Evolutionary conservation across 176 grass and related monocot species (phyloP).

Genomic region (Stipa capillata): DNA sequence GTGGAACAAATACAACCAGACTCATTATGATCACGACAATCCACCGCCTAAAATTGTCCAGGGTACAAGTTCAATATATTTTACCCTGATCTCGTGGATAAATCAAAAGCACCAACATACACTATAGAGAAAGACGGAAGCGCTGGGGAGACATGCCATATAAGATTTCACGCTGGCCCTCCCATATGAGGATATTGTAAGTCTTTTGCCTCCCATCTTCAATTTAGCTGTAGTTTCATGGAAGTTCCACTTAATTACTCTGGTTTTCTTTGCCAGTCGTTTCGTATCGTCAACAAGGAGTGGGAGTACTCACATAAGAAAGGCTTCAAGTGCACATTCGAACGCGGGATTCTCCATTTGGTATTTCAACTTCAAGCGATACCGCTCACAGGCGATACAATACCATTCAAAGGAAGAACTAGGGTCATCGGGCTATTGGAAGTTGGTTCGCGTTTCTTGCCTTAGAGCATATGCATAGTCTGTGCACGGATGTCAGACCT

Average conservation of each 20-base stretch:
- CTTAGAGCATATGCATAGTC: background rate
- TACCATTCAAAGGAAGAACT: background rate
- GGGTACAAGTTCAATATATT: constrained; percentile 99
- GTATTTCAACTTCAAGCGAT: constrained; percentile 96
- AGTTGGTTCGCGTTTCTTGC: background rate
- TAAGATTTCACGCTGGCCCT: constrained; percentile 90
- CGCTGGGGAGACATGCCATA: constrained; percentile 76
- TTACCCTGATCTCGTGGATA: constrained; percentile 97
- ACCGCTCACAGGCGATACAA: constrained; percentile 75
- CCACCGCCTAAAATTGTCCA: constrained; percentile 94
- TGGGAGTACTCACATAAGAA: constrained; percentile 99
- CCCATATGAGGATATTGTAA: constrained; percentile 97
- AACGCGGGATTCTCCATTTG: constrained; percentile 94
- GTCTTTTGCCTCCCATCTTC: constrained; percentile 3
- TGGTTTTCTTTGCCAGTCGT: constrained; percentile 34
- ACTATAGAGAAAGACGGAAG: constrained; percentile 88
- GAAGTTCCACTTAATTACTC: background rate
- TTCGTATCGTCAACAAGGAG: constrained; percentile 95
- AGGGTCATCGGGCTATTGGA: background rate
- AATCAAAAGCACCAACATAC: constrained; percentile 77
- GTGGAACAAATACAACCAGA: constrained; percentile 99
- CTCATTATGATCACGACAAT: constrained; percentile 96
- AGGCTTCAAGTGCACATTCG: constrained; percentile 95
- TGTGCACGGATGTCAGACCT: background rate
- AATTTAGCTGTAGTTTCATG: background rate